Evolutionary conservation across 805 yeast genomes (phyloP).

Genomic region (Hanseniaspora pseudoguilliermondii): DNA sequence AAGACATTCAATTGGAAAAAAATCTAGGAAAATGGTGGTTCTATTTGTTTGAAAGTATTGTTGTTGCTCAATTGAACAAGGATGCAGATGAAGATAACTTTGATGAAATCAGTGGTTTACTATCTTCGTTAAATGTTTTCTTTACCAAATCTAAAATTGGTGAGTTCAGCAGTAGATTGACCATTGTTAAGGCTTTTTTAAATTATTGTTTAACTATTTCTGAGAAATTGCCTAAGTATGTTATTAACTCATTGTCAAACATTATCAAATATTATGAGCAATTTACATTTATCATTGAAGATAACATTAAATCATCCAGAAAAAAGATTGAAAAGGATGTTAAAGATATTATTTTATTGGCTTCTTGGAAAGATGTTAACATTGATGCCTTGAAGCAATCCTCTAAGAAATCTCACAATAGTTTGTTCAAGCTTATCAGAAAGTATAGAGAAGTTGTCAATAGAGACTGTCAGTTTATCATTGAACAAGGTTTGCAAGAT

Average conservation of each 20-base stretch:
- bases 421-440: slow-evolving; percentile 67
- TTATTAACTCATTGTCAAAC: slow-evolving; percentile 22
- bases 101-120: slow-evolving; percentile 20
- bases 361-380: slow-evolving; percentile 96
- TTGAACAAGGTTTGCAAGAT: slow-evolving; percentile 48
- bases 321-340: slow-evolving; percentile 62
- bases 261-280: slow-evolving; percentile 54
- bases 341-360: slow-evolving; percentile 70
- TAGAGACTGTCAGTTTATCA: slow-evolving; percentile 37
- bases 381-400: slow-evolving; percentile 87
- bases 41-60: slow-evolving; percentile 69
- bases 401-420: slow-evolving; percentile 77
- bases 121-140: slow-evolving; percentile 58
- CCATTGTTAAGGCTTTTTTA: slow-evolving; percentile 49
- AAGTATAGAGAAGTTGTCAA: slow-evolving; percentile 59
- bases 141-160: slow-evolving; percentile 67
- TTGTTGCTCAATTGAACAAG: slow-evolving; percentile 34
- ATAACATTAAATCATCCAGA: slow-evolving; percentile 34
- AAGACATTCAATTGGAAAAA: slow-evolving; percentile 37
- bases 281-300: slow-evolving; percentile 40
- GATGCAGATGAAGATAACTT: slow-evolving; percentile 14
- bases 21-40: slow-evolving; percentile 80
- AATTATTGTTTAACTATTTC: slow-evolving; percentile 32
- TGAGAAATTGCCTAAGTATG: slow-evolving; percentile 36
- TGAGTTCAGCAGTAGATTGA: slow-evolving; percentile 49